Base-by-base conservation (phyloP, 2,329 filamentous ascomycete species). In the Lecanicillium sp. region DNA sequence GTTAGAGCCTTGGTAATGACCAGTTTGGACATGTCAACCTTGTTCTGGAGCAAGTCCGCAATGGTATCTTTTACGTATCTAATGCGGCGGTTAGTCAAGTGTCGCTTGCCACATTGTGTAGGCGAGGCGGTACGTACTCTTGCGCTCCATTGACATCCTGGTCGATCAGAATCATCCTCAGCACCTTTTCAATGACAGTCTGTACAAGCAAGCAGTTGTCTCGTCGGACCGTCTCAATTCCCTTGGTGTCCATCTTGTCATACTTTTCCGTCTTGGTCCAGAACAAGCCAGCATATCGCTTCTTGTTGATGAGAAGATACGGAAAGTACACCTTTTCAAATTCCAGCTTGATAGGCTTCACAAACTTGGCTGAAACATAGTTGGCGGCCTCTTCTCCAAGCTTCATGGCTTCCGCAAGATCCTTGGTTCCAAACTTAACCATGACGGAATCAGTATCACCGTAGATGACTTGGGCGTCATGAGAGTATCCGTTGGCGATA, bases 181-280 rank as follows among this genome's bases (percentile, higher is more conserved):
- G 66, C 17, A 95, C 90, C 40, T 92, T 97, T 62, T 98, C 92
- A 53, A 98, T 97, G 43, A 97, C 92, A 3, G 85, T 96, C 62
- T 97, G 90, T 13, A 97, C 92, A 43, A 98, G 68, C 37, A 92
- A 72, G 58, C 92, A 98, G 58, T 98, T 98, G 61, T 98, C 92
- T 72, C 92, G 76, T 49, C 92, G 83, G 33, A 98, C 94, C 4
- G 92, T 98, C 64, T 98, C 92, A 49, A 98, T 97, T 72, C 92
- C 92, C 61, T 98, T 98, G 44, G 87, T 97, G 62, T 98, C 92
- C 94, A 98, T 98, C 71, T 97, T 98, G 74, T 98, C 94, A 60
- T 84, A 92, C 62, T 95, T 96, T 30, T 90, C 77, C 1, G 90
- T 79, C 49, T 84, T 92, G 5, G 92, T 98, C 89, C 89, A 98